Evolutionary conservation across 129 eudicot genomes (phyloP), one percentile per base, ranked within the genome.

Genomic region (Flaveria linearis): DNA sequence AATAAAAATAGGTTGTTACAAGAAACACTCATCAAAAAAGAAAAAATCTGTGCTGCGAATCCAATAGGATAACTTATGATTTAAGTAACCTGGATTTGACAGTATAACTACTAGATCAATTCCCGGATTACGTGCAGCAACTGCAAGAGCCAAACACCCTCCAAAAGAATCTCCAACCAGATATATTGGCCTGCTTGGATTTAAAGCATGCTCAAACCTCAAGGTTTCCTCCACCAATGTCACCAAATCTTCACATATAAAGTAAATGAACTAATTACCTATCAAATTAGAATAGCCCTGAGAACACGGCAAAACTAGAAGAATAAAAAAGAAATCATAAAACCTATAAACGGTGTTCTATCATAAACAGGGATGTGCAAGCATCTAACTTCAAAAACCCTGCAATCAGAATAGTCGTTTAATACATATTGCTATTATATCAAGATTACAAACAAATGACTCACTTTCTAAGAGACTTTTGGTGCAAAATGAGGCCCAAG

Each of bases 111-210:
- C 93, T 58, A 89, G 84, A 86, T 92, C 98, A 41, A 89, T 79
- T 1, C 68, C 26, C 3, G 96, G 96, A 82, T 87, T 87, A 76
- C 88, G 96, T 47, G 98, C 93, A 69, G 98, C 98, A 79, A 89
- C 86, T 41, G 98, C 90, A 69, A 92, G 94, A 36, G 98, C 96
- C 82, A 92, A 82, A 80, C 93, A 87, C 43, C 98, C 96, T 68
- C 96, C 98, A 36, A 92, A 84, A n/a, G 96, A 92, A 78, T 92
- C 98, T 64, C 96, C 98, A 20, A 92, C 86, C 17, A 92, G 68
- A 82, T 92, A 92, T 53, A 92, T 89, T 23, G 98, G 96, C 85
- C 88, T 89, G 42, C 71, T 83, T 58, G 98, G 98, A 74, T 75
- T 82, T 75, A 84, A 82, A 81, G 88, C 86, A 85, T 92, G 93